Evolutionary conservation across 768 basidiomycete species (phyloP).

Genomic region (Lanmaoa pseudosensibilis): DNA sequence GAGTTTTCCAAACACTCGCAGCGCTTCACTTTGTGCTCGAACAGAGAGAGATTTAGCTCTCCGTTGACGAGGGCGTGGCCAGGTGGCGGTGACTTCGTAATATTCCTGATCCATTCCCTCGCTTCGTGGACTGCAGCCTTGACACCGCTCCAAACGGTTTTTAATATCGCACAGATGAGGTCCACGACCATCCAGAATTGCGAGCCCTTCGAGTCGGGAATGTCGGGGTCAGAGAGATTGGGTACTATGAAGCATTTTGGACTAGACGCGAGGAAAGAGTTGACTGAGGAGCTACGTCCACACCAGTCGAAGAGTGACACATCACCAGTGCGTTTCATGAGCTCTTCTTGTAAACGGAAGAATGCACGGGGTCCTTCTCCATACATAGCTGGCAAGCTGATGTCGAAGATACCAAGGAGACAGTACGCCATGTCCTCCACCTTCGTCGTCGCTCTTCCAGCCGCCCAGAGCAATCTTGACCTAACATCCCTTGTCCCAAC

Average conservation of each 20-base stretch:
- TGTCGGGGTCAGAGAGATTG: not conserved
- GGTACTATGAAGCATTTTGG: slow-evolving; percentile 18
- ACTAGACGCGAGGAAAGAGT: slow-evolving; percentile 22
- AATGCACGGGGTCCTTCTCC: slow-evolving; percentile 32
- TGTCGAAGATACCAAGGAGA: slow-evolving; percentile 31
- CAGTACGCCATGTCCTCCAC: slow-evolving; percentile 33
- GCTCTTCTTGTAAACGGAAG: slow-evolving; percentile 28
- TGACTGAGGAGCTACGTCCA: slow-evolving; percentile 19
- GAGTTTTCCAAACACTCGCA: slow-evolving; percentile 4
- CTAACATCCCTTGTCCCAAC: slow-evolving; percentile 18
- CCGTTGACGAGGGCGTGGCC: slow-evolving; percentile 27
- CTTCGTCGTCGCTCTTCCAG: slow-evolving; percentile 27
- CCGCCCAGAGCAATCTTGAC: slow-evolving; percentile 28
- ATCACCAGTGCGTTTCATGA: slow-evolving; percentile 29
- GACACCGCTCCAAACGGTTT: slow-evolving; percentile 9
- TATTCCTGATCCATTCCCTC: slow-evolving; percentile 1
- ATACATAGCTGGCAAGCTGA: slow-evolving; percentile 27
- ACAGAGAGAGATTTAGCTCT: slow-evolving; percentile 21
- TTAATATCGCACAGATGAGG: slow-evolving; percentile 9
- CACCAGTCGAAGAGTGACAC: slow-evolving; percentile 28
- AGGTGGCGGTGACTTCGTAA: slow-evolving; percentile 11
- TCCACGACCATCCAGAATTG: slow-evolving; percentile 15
- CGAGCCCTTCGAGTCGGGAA: slow-evolving; percentile 9
- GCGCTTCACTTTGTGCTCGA: slow-evolving; percentile 19
- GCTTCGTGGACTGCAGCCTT: not conserved